A percentile compares a stretch with the other conserved stretches of the same genome.
Evolutionary conservation across 441 rosid species (phyloP).

Genomic region (Gossypium davidsonii): DNA sequence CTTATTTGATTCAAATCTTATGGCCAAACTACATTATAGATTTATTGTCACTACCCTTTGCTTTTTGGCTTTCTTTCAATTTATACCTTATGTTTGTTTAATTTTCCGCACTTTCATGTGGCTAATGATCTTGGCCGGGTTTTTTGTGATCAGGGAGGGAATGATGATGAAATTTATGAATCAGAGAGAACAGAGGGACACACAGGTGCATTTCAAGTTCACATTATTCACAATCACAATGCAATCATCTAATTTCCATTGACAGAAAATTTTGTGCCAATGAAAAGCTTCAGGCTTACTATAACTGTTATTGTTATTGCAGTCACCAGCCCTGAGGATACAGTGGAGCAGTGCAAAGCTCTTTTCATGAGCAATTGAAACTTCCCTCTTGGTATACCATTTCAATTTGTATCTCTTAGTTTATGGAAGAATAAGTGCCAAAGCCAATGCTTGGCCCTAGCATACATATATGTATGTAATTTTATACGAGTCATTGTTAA

Average conservation of each 20-base stretch:
- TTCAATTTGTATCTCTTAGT: background rate
- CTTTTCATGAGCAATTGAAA: conserved; percentile 42
- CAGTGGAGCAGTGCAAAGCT: conserved; percentile 64
- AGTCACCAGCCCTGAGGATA: conserved; percentile 86
- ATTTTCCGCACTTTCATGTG: background rate
- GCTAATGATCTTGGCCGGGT: conserved; percentile 8
- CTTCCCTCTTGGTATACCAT: background rate
- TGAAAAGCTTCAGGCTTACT: background rate
- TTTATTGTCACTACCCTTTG: background rate
- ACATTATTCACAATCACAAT: background rate
- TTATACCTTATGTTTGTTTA: background rate
- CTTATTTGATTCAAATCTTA: background rate
- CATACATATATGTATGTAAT: background rate
- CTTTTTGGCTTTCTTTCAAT: background rate
- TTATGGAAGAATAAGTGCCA: background rate
- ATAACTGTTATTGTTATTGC: conserved; percentile 22
- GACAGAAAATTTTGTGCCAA: background rate
- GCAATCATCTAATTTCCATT: background rate
- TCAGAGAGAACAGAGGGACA: conserved; percentile 83
- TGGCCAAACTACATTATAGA: background rate
- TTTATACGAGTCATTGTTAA: background rate
- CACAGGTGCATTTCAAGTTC: conserved; percentile 41
- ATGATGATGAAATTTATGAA: conserved; percentile 87
- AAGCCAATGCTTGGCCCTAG: background rate
- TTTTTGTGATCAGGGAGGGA: conserved; percentile 70